Base-by-base conservation (phyloP, 2,329 filamentous ascomycete genomes). In the Scopulariopsis brevicaulis region DNA sequence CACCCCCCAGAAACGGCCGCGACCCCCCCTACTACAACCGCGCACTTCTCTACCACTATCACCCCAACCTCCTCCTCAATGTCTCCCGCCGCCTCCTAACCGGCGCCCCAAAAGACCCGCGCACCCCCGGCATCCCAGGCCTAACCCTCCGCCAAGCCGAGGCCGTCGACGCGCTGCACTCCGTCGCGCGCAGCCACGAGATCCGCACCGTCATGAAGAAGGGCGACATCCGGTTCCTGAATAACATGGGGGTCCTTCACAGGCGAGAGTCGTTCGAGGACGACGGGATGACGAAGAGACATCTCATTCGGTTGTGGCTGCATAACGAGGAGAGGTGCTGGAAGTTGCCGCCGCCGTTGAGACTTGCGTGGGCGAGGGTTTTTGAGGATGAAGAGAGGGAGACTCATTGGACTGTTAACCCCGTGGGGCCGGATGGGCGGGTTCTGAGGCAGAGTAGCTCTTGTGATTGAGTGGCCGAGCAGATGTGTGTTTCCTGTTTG, bases 191-290 rank as follows among this genome's bases (percentile, higher is more conserved):
- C 58, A 74, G 72, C 58, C 73, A 74, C 61, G 71, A 70, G 18
- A 70, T 75, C 0, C 67, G 73, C 3, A 73, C 77, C 18, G 67
- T 75, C 59, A 77, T 80, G 53, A 71, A 74, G 48, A 73, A 73
- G 59, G 78, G 78, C 0, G 79, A 82, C 62, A 75, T 83, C 14
- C 76, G 79, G 60, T 83, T 75, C 58, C 72, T 77, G 32, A 83
- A 83, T 61, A 83, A 83, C 63, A 64, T 82, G 43, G 75, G 74
- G 50, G 64, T 83, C 2, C 75, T 83, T 51, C 80, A 83, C 60
- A 74, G 77, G 0, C 70, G 80, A 2, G 77, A 75, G 15, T 75
- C 71, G 0, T 83, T 82, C 60, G 68, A 63, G 0, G 74, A 80
- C 58, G 72, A 71, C 0, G 63, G 63, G 0, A 71, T 74, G 50